phyloP scores from a whole-genome alignment of 805 yeast species.

The Saturnispora bothae region DNA sequence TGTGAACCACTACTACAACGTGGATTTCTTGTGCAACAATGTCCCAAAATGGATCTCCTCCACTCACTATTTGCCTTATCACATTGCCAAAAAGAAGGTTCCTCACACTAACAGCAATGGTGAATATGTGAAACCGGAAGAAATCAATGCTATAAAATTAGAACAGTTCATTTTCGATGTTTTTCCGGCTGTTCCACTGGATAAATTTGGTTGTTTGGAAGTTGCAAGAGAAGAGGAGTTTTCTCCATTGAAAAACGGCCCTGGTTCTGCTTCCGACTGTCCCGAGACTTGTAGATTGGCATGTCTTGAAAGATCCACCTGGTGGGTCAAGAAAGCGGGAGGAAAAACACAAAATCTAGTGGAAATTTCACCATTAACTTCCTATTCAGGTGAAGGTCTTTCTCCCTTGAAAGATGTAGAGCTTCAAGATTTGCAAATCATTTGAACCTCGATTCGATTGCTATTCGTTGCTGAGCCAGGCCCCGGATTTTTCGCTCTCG shows the following conservation, averaged over 20 bases:
- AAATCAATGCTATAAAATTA: conserved; percentile 84
- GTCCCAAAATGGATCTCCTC: conserved; percentile 64
- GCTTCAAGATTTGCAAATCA: conserved; percentile 15
- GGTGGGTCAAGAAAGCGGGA: conserved; percentile 69
- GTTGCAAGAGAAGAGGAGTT: conserved; percentile 80
- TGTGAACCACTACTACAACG: conserved; percentile 91
- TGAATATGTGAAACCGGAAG: conserved; percentile 45
- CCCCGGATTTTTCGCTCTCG: too few species aligned
- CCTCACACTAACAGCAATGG: conserved; percentile 39
- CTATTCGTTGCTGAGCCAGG: too few species aligned
- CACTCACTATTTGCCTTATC: conserved; percentile 72
- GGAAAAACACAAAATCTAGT: conserved; percentile 46
- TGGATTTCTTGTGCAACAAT: conserved; percentile 49
- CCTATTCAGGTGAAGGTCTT: conserved; percentile 69
- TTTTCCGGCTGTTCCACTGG: conserved; percentile 64
- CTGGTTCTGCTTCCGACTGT: conserved; percentile 72
- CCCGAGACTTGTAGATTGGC: conserved; percentile 71
- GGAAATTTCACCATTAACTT: conserved; percentile 68
- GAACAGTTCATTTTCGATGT: conserved; percentile 98
- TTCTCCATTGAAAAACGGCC: conserved; percentile 87
- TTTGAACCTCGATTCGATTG: neutral
- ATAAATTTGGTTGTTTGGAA: conserved; percentile 81
- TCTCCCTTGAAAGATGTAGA: conserved; percentile 41
- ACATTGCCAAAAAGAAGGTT: conserved; percentile 87
- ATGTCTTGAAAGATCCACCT: conserved; percentile 54